Conservation (phyloP, 139 green algal species). For the Coelastrella sp. region DNA sequence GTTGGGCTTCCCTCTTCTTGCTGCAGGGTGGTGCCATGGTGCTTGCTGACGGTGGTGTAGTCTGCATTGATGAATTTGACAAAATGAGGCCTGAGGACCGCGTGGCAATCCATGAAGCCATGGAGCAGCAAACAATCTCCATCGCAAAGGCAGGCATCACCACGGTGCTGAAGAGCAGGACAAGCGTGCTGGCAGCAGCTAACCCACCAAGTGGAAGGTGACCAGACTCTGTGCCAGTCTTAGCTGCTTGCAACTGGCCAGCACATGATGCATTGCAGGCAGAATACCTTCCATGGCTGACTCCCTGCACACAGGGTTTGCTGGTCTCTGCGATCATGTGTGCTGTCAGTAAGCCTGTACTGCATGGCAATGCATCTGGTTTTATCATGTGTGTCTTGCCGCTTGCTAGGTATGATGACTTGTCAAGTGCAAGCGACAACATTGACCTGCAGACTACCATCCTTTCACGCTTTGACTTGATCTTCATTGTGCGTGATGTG, state of each 20-base stretch:
- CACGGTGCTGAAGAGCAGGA: slow-evolving; percentile 95
- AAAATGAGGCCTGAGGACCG: slow-evolving; percentile 99
- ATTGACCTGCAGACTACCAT: slow-evolving; percentile 99
- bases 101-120: slow-evolving; percentile 99
- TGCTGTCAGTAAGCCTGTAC: too few relatives aligned
- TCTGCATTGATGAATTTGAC: slow-evolving; percentile 99
- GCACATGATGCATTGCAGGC: neutral
- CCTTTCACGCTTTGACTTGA: slow-evolving; percentile 98
- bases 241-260: too few relatives aligned
- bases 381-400: neutral
- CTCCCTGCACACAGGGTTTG: neutral
- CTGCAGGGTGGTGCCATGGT: slow-evolving; percentile 96
- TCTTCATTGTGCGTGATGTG: slow-evolving; percentile 99
- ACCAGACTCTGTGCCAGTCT: slow-evolving; percentile 9
- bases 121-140: slow-evolving; percentile 99
- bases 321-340: too few relatives aligned
- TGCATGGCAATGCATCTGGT: too few relatives aligned
- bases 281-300: neutral
- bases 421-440: slow-evolving; percentile 93
- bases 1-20: neutral
- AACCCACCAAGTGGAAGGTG: slow-evolving; percentile 95
- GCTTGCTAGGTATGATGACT: slow-evolving; percentile 81
- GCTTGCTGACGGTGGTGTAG: slow-evolving; percentile 96
- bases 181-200: slow-evolving; percentile 95
- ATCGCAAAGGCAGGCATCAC: slow-evolving; percentile 99